Evolutionary conservation across 345 rosid genomes (phyloP), one percentile per base, ranked within the genome.

Genomic region (Crucihimalaya himalaica): DNA sequence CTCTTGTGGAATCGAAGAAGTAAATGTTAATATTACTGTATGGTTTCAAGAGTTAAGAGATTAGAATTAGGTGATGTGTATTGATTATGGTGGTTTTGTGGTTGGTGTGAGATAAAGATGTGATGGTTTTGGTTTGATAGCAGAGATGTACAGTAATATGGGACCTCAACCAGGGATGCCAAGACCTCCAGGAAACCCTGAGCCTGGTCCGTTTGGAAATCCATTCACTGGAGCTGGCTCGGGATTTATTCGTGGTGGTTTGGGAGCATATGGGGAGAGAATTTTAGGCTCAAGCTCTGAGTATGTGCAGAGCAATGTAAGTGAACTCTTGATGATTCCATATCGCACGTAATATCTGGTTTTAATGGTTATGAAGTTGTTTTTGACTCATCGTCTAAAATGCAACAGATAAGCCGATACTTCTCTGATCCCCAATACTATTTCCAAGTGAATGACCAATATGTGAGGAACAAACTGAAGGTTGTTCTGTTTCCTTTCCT

Each of bases 301-400:
- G 70, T 87, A 83, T 55, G 88, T 87, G 16, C 86, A 85, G 80
- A 85, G 87, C 81, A 87, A 87, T 73, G 89, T 85, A 79, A 67
- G 90, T 66, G 32, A 31, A 8, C 0, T 40, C 32, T 19, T 37
- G 15, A 16, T 63, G 15, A 1, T 6, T 55, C 35, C 14, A n/a
- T 23, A 5, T 52, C 13, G 0, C 45, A 4, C 1, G 3, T 37
- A 52, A 14, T 5, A 53, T 19, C 55, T 31, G 21, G 3, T 43
- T 37, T 19, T 27, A 27, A 25, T 52, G 5, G 0, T 20, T 1
- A 42, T 52, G 16, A 20, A 5, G 20, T 50, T 20, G 13, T 25
- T 42, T 7, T 4, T 13, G 8, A 11, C 23, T 14, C 54, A 16
- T 8, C 4, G 11, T 56, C 23, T 9, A n/a, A 2, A 31, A 59